Evolutionary conservation across 202 grass and related monocot species (phyloP), one percentile per base, ranked within the genome.

Genomic region (Dendrocalamus latiflorus): DNA sequence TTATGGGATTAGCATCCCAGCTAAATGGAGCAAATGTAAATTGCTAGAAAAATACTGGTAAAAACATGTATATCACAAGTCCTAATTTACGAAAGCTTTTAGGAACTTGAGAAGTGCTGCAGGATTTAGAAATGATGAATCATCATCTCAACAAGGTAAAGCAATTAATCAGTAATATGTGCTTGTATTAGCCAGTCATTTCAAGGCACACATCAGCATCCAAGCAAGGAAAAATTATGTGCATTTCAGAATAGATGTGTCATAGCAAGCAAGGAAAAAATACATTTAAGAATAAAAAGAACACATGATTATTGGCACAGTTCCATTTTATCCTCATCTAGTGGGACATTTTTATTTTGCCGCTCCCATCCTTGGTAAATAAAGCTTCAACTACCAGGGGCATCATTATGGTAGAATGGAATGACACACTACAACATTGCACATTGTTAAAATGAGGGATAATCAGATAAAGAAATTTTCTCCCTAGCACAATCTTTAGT

Each of bases 1-100:
- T 44, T 53, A 72, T 81, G 71, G 5, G 1, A 33, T 78, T 82
- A 90, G 22, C 42, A 73, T 68, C 9, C 48, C 58, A 86, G 33
- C 39, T 81, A 21, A 71, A 48, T 68, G 22, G 33, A 78, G 1
- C 4, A 79, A 77, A 74, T 51, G 17, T 24, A 56, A 80, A 75
- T 53, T 90, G 71, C 44, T 48, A 74, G 1, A 65, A 53, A 80
- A 70, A 72, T n/a, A 74, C 30, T 78, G 9, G 53, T 78, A 82
- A 53, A 20, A 81, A 54, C 36, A 81, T 54, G 22, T 74, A 65
- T 79, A 6, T 61, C 17, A 14, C 13, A 60, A 58, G 17, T 45
- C 57, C 15, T 67, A 65, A 17, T 47, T 89, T 65, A 78, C 38
- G n/a, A 47, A 54, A 41, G 6, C 0, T 9, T 57, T 66, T 66